Evolutionary conservation across 345 rosid species (phyloP).

Genomic region (Ceriops decandra): DNA sequence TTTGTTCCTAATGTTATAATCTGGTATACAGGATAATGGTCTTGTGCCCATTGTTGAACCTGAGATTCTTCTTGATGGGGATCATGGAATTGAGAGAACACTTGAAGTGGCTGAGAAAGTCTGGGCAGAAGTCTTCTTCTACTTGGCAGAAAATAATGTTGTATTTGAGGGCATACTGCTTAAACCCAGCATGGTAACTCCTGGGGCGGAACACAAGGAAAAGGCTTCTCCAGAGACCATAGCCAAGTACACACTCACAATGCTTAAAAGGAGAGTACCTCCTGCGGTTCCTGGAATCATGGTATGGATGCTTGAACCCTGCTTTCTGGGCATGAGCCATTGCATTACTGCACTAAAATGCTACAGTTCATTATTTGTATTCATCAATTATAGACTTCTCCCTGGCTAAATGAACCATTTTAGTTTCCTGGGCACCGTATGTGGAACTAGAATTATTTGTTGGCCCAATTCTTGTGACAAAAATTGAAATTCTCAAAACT

Average conservation of each 20-base stretch:
- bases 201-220: conserved; percentile 92
- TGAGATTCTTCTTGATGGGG: conserved; percentile 96
- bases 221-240: conserved; percentile 87
- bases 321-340: neutral
- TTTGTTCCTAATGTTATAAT: conserved; percentile 1
- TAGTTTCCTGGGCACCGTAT: no score
- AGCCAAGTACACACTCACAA: conserved; percentile 83
- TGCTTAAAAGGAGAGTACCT: conserved; percentile 93
- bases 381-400: neutral
- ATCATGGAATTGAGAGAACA: conserved; percentile 89
- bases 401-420: no score
- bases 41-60: conserved; percentile 99
- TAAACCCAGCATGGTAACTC: conserved; percentile 99
- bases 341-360: neutral
- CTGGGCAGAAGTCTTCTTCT: conserved; percentile 95
- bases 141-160: conserved; percentile 91
- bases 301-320: conserved; percentile 37
- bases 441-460: no score
- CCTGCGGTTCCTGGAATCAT: conserved; percentile 98
- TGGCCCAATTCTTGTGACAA: no score
- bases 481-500: no score
- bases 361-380: neutral
- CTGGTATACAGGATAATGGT: conserved; percentile 67
- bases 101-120: conserved; percentile 97
- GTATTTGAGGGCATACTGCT: conserved; percentile 83